phyloP scores from a whole-genome alignment of 148 eudicot genomes.

The Rhododendron kiyosumense region DNA sequence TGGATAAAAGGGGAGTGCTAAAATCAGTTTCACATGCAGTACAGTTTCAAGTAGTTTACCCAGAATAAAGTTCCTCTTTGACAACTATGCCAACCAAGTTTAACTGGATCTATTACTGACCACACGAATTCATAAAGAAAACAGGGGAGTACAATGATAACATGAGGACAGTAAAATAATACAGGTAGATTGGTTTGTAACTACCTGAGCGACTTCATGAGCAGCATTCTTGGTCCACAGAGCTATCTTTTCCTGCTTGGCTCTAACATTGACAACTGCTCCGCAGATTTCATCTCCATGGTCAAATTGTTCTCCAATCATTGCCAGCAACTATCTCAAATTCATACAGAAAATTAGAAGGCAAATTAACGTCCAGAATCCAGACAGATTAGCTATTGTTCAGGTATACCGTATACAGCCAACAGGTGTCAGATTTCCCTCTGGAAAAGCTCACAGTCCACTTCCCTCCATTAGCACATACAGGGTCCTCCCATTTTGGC shows the following conservation, averaged over 20 bases:
- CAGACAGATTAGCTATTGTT: background rate
- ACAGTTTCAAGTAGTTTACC: background rate
- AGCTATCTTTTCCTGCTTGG: conserved; percentile 63
- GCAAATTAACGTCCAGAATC: background rate
- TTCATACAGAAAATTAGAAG: conserved; percentile 13
- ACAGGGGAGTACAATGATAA: background rate
- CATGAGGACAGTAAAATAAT: background rate
- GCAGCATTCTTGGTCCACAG: conserved; percentile 97
- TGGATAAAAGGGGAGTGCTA: background rate
- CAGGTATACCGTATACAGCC: conserved; percentile 75
- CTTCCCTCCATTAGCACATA: conserved; percentile 95
- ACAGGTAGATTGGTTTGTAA: background rate
- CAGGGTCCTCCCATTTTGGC: conserved; percentile 99
- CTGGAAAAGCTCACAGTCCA: conserved; percentile 51
- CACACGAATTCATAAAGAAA: background rate
- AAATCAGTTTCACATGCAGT: background rate
- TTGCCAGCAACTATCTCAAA: conserved; percentile 62
- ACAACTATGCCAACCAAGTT: background rate
- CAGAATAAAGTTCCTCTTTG: background rate
- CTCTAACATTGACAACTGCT: conserved; percentile 78
- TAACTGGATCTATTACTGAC: background rate
- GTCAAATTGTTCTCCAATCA: conserved; percentile 98
- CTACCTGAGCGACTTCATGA: conserved; percentile 90
- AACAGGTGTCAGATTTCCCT: conserved; percentile 65
- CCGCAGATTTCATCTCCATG: conserved; percentile 99